These are phyloP conservation scores for Dianthus caryophyllus DNA, from an alignment of 148 eudicot genomes.

Conservation along the genomic window DNA sequence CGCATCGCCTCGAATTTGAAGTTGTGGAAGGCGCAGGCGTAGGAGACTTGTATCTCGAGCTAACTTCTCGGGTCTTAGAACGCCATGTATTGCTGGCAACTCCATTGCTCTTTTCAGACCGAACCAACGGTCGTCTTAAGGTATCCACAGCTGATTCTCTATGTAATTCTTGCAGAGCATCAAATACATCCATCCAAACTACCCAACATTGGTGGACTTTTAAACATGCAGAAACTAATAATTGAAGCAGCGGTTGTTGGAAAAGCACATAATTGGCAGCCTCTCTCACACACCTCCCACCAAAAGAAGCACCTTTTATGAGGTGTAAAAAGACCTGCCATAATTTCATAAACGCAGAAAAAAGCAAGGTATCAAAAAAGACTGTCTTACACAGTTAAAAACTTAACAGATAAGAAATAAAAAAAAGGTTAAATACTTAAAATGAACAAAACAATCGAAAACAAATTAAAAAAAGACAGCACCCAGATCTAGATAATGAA, in stretches of 20 bases:
- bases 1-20: slow-evolving; percentile 43
- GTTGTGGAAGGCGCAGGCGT: slow-evolving; percentile 41
- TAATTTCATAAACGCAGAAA: slow-evolving; percentile 22
- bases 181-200: slow-evolving; percentile 80
- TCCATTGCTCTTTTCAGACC: slow-evolving; percentile 63
- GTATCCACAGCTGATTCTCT: slow-evolving; percentile 51
- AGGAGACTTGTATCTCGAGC: slow-evolving; percentile 79
- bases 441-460: slow-evolving; percentile 4
- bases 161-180: slow-evolving; percentile 44
- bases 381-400: too few species aligned
- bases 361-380: slow-evolving; percentile 24
- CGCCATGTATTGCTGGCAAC: slow-evolving; percentile 32
- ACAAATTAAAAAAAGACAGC: slow-evolving; percentile 20
- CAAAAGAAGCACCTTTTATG: slow-evolving; percentile 29
- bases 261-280: background rate
- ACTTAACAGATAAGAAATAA: slow-evolving; percentile 34
- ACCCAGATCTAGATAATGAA: slow-evolving; percentile 43
- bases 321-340: slow-evolving; percentile 66
- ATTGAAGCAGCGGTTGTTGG: background rate
- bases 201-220: slow-evolving; percentile 45
- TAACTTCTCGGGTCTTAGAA: slow-evolving; percentile 60
- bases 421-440: slow-evolving; percentile 24
- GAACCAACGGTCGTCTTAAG: slow-evolving; percentile 43
- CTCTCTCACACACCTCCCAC: slow-evolving; percentile 6
- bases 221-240: slow-evolving; percentile 21